phyloP scores from a whole-genome alignment of 2,329 filamentous ascomycete species.

The Aspergillus viridinutans region DNA sequence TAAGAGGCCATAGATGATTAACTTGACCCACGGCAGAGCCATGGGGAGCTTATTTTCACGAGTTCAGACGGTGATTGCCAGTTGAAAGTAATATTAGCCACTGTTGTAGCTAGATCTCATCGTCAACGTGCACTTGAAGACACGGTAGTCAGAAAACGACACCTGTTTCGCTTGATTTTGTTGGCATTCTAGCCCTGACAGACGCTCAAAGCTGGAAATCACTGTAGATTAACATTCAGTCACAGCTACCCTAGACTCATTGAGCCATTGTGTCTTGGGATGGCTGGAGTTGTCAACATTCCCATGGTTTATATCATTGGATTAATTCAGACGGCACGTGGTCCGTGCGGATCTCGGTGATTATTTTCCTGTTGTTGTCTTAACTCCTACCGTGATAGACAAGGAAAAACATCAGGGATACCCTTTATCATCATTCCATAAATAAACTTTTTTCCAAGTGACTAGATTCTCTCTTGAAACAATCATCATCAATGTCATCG shows the following conservation, averaged over 20 bases:
- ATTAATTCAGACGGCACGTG: slow-evolving; percentile 12
- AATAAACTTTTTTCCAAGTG: background rate
- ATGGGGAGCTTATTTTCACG: background rate
- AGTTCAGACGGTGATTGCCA: background rate
- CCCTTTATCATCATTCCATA: background rate
- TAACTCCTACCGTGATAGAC: slow-evolving; percentile 18
- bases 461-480: slow-evolving; percentile 8
- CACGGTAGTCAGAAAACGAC: background rate
- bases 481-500: slow-evolving; percentile 11
- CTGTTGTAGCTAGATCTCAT: background rate
- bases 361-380: slow-evolving; percentile 21
- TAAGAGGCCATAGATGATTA: background rate
- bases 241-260: background rate
- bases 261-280: background rate
- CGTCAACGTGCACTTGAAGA: background rate
- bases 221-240: background rate
- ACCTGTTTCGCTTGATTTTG: background rate
- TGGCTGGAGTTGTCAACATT: background rate
- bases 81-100: background rate
- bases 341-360: slow-evolving; percentile 22
- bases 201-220: background rate
- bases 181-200: background rate
- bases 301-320: background rate
- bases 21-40: background rate
- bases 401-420: slow-evolving; percentile 5